phyloP scores from a whole-genome alignment of 192 early-diverging fungal species.

The Rhizophagus prolifer region DNA sequence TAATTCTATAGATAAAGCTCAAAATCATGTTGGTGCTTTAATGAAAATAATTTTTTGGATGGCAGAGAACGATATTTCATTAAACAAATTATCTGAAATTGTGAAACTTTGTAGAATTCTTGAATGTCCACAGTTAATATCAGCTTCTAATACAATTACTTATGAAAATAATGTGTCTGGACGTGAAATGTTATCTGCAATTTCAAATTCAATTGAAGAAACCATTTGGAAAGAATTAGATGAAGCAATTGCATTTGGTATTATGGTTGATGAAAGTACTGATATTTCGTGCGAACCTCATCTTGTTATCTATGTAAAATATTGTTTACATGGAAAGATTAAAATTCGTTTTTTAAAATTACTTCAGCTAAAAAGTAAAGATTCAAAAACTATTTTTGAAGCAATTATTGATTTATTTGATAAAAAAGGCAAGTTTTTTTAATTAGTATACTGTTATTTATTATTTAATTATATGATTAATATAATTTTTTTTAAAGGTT shows the following conservation, averaged over 20 bases:
- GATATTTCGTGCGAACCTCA: not conserved
- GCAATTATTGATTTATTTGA: not conserved
- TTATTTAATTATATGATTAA: not conserved
- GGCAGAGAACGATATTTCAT: not conserved
- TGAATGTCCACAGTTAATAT: not conserved
- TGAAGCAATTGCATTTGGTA: not conserved
- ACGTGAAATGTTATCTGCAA: not conserved
- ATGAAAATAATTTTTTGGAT: not conserved
- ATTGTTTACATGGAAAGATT: not conserved
- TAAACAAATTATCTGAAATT: not conserved
- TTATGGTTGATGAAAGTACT: constrained; percentile 7
- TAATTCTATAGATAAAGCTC: not conserved
- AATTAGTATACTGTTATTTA: not conserved
- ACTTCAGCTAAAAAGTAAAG: not conserved
- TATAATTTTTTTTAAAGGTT: not conserved
- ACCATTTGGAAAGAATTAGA: constrained; percentile 1
- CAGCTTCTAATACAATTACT: not conserved
- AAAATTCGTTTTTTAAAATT: not conserved
- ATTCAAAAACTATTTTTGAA: not conserved
- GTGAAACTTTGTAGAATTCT: too few species aligned
- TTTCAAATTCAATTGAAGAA: not conserved
- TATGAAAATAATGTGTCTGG: not conserved
- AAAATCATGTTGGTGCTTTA: not conserved
- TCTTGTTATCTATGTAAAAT: not conserved
- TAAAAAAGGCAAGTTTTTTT: not conserved